Conservation (phyloP, 176 grass and related monocot species). For the Typha latifolia region DNA sequence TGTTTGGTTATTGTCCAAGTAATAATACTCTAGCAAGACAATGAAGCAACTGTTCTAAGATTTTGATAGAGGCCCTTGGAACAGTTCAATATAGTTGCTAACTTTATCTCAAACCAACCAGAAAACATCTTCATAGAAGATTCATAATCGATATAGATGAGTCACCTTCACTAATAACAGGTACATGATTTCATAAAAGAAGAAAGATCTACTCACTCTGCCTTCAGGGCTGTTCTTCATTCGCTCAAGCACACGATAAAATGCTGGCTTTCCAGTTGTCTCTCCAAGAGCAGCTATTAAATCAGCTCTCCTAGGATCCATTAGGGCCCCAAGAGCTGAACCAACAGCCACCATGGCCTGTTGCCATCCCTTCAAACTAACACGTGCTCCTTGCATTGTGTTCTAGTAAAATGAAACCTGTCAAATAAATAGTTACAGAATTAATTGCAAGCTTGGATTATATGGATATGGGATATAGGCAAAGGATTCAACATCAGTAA, state of each 20-base stretch:
- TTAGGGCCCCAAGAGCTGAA: slow-evolving; percentile 74
- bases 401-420: neutral
- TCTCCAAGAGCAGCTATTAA: slow-evolving; percentile 89
- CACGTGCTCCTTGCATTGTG: slow-evolving; percentile 48
- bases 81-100: no score
- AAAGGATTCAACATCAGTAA: no score
- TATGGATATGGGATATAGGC: no score
- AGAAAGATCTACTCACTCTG: slow-evolving; percentile 33
- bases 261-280: slow-evolving; percentile 79
- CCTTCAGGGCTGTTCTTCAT: slow-evolving; percentile 84
- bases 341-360: slow-evolving; percentile 80
- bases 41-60: no score
- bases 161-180: neutral
- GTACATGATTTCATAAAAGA: neutral
- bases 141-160: neutral
- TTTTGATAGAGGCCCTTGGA: no score
- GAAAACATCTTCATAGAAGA: no score
- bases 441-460: neutral
- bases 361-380: slow-evolving; percentile 82
- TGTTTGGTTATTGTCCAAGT: no score
- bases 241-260: slow-evolving; percentile 54
- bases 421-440: neutral
- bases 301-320: slow-evolving; percentile 88
- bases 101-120: no score
- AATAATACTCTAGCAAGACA: no score